phyloP scores from a whole-genome alignment of 305 asterid genomes.

The Fraxinus velutina region DNA sequence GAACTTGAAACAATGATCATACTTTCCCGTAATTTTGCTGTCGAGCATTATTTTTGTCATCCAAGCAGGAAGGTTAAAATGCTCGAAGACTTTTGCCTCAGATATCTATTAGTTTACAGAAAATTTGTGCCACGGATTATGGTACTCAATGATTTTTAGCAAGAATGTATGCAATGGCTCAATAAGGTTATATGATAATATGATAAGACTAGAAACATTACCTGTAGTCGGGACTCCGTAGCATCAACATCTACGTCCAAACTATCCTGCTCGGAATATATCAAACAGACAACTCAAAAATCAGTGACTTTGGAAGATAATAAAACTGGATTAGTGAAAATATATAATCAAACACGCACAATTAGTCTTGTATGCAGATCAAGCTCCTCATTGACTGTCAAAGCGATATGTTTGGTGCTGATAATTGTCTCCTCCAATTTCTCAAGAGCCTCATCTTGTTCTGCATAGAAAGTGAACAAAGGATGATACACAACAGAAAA shows the following conservation, averaged over 20 bases:
- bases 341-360: conserved; percentile 32
- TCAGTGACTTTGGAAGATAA: not conserved
- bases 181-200: not conserved
- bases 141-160: not conserved
- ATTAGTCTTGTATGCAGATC: conserved; percentile 52
- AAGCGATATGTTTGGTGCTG: conserved; percentile 60
- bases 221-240: conserved; percentile 56
- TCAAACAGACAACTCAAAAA: not conserved
- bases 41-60: not conserved
- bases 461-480: conserved; percentile 25
- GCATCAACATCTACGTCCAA: conserved; percentile 57
- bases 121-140: not conserved
- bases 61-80: not conserved
- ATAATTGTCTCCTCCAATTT: conserved; percentile 56
- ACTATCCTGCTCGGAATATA: conserved; percentile 37
- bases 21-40: not conserved
- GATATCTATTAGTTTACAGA: not conserved
- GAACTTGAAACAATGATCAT: not conserved
- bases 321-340: not conserved
- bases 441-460: conserved; percentile 67
- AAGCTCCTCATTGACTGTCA: conserved; percentile 65
- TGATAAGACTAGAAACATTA: conserved; percentile 16
- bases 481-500: not conserved
- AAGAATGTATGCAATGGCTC: not conserved
- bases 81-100: not conserved